Percentiles rank a stretch among this genome's conserved stretches.
Conservation (phyloP, 495 filamentous ascomycete genomes). For the Xylaria sp. region DNA sequence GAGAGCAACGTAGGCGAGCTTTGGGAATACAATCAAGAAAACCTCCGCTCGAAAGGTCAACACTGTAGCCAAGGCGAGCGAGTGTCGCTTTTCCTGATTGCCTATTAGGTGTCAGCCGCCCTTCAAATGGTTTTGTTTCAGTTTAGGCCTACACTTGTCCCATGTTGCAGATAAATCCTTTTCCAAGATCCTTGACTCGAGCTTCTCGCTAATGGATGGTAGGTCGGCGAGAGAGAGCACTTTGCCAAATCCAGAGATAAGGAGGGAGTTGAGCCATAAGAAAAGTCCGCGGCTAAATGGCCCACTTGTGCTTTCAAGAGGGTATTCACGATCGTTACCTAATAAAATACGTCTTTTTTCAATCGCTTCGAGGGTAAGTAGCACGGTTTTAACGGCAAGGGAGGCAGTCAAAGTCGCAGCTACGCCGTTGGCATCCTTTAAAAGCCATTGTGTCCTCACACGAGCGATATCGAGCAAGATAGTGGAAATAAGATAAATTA, state of each 20-base stretch:
- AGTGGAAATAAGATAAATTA: slow-evolving; percentile 62
- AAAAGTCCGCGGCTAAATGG: slow-evolving; percentile 46
- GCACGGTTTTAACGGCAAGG: slow-evolving; percentile 37
- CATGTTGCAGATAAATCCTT: slow-evolving; percentile 42
- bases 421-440: slow-evolving; percentile 21
- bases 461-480: slow-evolving; percentile 61
- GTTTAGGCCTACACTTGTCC: slow-evolving; percentile 34
- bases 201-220: slow-evolving; percentile 54
- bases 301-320: slow-evolving; percentile 46
- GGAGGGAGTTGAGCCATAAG: slow-evolving; percentile 51
- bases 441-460: slow-evolving; percentile 53
- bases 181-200: slow-evolving; percentile 50
- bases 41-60: slow-evolving; percentile 27
- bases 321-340: slow-evolving; percentile 43
- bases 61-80: slow-evolving; percentile 27
- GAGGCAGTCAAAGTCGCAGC: slow-evolving; percentile 33
- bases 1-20: slow-evolving; percentile 33
- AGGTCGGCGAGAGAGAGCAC: slow-evolving; percentile 44
- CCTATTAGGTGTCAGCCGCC: slow-evolving; percentile 1
- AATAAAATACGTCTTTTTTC: slow-evolving; percentile 60
- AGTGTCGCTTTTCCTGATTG: slow-evolving; percentile 24
- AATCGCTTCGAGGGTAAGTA: slow-evolving; percentile 58
- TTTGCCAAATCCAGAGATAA: slow-evolving; percentile 39
- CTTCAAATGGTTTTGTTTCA: neutral
- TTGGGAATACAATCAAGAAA: slow-evolving; percentile 31